Conservation (phyloP, 768 basidiomycete species). For the Lentinula detonsa region DNA sequence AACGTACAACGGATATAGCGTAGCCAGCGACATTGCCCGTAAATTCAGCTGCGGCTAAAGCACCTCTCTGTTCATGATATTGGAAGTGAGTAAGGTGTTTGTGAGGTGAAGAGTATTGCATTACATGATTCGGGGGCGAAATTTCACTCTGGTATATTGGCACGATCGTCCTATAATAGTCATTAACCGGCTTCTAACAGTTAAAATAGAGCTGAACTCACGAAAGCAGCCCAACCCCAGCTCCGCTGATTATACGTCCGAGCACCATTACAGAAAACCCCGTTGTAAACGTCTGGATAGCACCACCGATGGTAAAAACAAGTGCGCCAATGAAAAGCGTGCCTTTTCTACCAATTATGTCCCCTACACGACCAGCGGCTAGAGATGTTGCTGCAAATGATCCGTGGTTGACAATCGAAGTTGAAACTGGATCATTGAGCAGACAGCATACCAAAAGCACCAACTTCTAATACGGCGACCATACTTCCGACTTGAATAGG, state of each 20-base stretch:
- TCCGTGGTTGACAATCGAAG: neutral
- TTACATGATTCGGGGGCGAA: slow-evolving; percentile 83
- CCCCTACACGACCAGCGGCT: slow-evolving; percentile 81
- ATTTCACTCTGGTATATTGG: slow-evolving; percentile 96
- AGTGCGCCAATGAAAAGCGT: slow-evolving; percentile 80
- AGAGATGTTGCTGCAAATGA: slow-evolving; percentile 69
- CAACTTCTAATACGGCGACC: slow-evolving; percentile 93
- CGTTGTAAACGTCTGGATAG: slow-evolving; percentile 75
- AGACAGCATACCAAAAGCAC: slow-evolving; percentile 67
- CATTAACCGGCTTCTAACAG: neutral
- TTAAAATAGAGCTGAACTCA: slow-evolving; percentile 26
- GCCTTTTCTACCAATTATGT: slow-evolving; percentile 78
- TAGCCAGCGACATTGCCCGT: slow-evolving; percentile 92
- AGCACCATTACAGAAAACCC: slow-evolving; percentile 68
- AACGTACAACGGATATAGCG: slow-evolving; percentile 78
- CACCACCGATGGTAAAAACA: slow-evolving; percentile 85
- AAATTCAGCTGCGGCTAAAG: slow-evolving; percentile 92
- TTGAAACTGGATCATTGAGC: neutral
- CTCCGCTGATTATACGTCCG: slow-evolving; percentile 25
- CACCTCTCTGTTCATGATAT: slow-evolving; percentile 59
- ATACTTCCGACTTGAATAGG: slow-evolving; percentile 79
- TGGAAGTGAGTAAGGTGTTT: neutral
- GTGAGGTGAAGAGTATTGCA: neutral
- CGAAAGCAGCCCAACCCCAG: slow-evolving; percentile 70
- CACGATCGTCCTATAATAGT: slow-evolving; percentile 66